A percentile compares a stretch with the other conserved stretches of the same genome.
Conservation (phyloP, 495 filamentous ascomycete species). For the Penicillium atrosanguineum region DNA sequence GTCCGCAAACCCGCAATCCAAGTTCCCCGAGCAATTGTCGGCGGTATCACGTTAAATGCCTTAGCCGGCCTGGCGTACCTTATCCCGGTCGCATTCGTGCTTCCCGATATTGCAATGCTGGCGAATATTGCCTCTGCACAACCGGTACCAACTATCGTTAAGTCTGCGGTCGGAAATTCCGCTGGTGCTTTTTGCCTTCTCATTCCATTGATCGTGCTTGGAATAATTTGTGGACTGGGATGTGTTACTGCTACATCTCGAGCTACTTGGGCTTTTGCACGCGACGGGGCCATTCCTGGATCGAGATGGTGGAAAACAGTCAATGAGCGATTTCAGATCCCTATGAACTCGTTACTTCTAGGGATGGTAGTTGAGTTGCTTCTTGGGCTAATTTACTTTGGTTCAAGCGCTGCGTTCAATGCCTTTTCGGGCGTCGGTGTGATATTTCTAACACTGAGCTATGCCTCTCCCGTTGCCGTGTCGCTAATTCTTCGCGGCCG, state of each 20-base stretch:
- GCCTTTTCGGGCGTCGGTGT: constrained; percentile 58
- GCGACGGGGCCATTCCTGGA: not conserved
- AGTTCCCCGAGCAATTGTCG: constrained; percentile 63
- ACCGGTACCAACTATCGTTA: constrained; percentile 18
- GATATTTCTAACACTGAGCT: constrained; percentile 53
- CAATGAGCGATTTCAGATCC: not conserved
- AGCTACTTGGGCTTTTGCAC: not conserved
- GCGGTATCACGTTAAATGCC: constrained; percentile 56
- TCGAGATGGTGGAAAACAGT: not conserved
- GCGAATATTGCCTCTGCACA: constrained; percentile 55
- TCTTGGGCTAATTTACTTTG: constrained; percentile 26
- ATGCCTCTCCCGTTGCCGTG: constrained; percentile 50
- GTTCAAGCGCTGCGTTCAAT: constrained; percentile 53
- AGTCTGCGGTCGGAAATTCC: not conserved
- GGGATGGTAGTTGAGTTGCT: not conserved
- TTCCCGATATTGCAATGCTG: constrained; percentile 48
- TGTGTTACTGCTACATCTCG: not conserved
- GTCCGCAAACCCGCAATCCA: constrained; percentile 57
- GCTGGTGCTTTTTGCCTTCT: constrained; percentile 59
- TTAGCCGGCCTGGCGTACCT: constrained; percentile 62
- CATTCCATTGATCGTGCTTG: constrained; percentile 46
- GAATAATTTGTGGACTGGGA: constrained; percentile 8
- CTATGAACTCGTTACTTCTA: not conserved
- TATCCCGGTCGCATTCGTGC: constrained; percentile 57
- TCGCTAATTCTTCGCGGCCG: constrained; percentile 45